These are phyloP conservation scores for Lippia alba DNA, from an alignment of 305 asterid species.

Conservation along the genomic window DNA sequence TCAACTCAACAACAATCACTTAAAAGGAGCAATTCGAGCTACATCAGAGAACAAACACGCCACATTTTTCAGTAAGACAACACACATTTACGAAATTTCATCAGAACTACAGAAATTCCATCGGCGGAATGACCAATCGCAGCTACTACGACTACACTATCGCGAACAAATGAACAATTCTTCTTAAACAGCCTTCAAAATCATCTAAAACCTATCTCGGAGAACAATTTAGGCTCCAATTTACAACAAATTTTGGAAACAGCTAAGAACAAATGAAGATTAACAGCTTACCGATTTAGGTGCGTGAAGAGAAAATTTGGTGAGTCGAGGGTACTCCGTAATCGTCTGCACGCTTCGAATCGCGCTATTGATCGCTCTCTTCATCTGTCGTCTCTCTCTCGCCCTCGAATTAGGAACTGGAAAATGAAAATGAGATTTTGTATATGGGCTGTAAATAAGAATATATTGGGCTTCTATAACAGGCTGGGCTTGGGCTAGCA, in stretches of 20 bases:
- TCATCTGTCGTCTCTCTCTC: slow-evolving; percentile 32
- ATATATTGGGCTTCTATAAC: too few relatives aligned
- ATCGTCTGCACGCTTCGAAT: slow-evolving; percentile 47
- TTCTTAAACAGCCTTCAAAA: background rate
- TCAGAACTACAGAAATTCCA: background rate
- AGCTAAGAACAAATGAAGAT: background rate
- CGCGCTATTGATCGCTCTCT: slow-evolving; percentile 28
- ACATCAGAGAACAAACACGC: background rate
- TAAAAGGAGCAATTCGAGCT: background rate
- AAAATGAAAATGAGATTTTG: too few relatives aligned
- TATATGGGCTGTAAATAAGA: too few relatives aligned
- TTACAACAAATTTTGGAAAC: background rate
- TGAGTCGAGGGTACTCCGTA: slow-evolving; percentile 60
- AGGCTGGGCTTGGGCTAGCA: too few relatives aligned
- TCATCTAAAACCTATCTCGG: background rate
- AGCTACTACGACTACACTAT: slow-evolving; percentile 3
- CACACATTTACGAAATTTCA: background rate
- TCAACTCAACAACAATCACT: slow-evolving; percentile 1
- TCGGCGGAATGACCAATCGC: background rate
- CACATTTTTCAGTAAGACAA: background rate
- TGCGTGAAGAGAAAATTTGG: slow-evolving; percentile 57
- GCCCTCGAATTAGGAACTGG: background rate
- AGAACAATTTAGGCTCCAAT: background rate
- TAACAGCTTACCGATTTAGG: slow-evolving; percentile 60
- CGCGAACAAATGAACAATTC: background rate